Evolutionary conservation across 495 filamentous ascomycete genomes (phyloP).

Genomic region (Parathielavia hyrcaniae): DNA sequence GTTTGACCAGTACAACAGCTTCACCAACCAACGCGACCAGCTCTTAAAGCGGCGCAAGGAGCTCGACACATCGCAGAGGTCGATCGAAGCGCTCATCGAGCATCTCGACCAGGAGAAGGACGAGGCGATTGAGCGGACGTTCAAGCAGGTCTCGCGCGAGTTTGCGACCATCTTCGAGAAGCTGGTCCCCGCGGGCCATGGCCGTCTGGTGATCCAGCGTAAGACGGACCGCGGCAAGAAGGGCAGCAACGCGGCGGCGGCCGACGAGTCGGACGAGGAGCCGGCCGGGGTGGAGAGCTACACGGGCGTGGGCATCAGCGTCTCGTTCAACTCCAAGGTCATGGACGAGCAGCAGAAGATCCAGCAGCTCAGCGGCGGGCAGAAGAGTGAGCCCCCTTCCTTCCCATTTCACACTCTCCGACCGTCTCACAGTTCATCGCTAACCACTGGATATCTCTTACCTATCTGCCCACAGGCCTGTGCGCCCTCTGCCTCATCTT

Average conservation of each 20-base stretch:
- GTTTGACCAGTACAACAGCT: slow-evolving; percentile 96
- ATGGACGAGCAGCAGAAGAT: slow-evolving; percentile 95
- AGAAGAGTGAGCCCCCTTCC: slow-evolving; percentile 70
- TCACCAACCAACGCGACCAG: slow-evolving; percentile 82
- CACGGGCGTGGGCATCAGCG: slow-evolving; percentile 93
- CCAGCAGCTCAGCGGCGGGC: slow-evolving; percentile 91
- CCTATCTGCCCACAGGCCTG: slow-evolving; percentile 67
- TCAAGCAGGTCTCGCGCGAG: slow-evolving; percentile 92
- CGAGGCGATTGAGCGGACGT: slow-evolving; percentile 91
- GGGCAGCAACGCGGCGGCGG: slow-evolving; percentile 36
- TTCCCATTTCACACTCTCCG: background rate
- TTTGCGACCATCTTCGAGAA: slow-evolving; percentile 91
- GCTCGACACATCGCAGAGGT: slow-evolving; percentile 71
- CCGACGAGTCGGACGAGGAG: slow-evolving; percentile 65
- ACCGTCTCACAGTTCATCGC: background rate
- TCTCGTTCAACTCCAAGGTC: slow-evolving; percentile 96
- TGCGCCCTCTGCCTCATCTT: slow-evolving; percentile 95
- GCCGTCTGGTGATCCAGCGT: slow-evolving; percentile 86
- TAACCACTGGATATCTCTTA: background rate
- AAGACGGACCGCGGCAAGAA: slow-evolving; percentile 65
- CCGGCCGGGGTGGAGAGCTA: slow-evolving; percentile 83
- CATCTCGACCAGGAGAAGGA: slow-evolving; percentile 94
- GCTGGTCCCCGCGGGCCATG: slow-evolving; percentile 88
- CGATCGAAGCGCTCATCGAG: slow-evolving; percentile 85
- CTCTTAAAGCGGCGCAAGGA: slow-evolving; percentile 76